Evolutionary conservation across 2,329 filamentous ascomycete genomes (phyloP).

Genomic region (Fusarium oxysporum): DNA sequence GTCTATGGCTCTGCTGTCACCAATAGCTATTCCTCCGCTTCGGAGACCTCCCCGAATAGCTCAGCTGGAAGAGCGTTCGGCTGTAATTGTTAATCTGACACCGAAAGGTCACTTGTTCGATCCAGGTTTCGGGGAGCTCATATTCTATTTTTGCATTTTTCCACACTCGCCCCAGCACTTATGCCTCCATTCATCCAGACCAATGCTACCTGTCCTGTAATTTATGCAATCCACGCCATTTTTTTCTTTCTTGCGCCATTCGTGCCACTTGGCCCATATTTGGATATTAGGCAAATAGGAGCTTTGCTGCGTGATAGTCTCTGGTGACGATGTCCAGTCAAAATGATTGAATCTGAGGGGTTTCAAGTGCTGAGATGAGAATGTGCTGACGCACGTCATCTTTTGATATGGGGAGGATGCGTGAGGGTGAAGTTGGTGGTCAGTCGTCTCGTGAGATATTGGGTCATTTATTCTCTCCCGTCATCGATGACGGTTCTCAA

Average conservation of each 20-base stretch:
- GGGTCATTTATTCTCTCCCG: too few species aligned
- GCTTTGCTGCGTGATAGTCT: rapidly evolving
- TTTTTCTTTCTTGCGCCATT: neutral
- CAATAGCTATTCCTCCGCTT: conserved; percentile 4
- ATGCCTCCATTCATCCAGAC: neutral
- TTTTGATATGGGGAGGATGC: neutral
- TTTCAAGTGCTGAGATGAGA: conserved; percentile 8
- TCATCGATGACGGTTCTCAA: rapidly evolving
- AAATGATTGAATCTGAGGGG: neutral
- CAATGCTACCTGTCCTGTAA: neutral
- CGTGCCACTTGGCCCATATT: neutral
- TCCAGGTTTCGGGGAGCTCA: conserved; percentile 23
- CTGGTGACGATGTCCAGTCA: neutral
- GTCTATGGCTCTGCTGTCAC: rapidly evolving
- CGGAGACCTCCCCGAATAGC: conserved; percentile 26
- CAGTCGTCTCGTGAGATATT: neutral
- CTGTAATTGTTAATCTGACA: conserved; percentile 23
- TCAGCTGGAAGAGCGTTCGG: conserved; percentile 34
- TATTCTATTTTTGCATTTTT: neutral
- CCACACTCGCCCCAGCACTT: too few species aligned
- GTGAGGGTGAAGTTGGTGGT: neutral
- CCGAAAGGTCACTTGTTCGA: conserved; percentile 34
- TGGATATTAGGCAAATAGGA: neutral
- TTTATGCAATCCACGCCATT: neutral
- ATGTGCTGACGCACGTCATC: conserved; percentile 3